Evolutionary conservation across 768 basidiomycete species (phyloP).

Genomic region (Mrakia frigida): DNA sequence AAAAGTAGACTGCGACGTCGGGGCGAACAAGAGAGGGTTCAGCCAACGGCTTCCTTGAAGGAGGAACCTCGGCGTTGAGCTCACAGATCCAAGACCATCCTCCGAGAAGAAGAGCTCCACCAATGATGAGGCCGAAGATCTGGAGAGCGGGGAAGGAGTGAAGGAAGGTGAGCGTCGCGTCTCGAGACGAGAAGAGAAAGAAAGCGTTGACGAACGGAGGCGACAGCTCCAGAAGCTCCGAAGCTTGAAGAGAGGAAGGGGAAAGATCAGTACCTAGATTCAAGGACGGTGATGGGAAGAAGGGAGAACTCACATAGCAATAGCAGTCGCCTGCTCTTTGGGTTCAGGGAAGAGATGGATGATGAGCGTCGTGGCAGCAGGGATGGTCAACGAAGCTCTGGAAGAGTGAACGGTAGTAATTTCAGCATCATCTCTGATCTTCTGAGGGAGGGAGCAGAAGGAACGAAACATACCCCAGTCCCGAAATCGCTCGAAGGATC

Average conservation of each 20-base stretch:
- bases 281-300: too few relatives aligned
- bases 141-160: conserved; percentile 40
- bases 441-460: too few relatives aligned
- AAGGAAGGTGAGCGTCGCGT: conserved; percentile 25
- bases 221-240: conserved; percentile 30
- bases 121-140: conserved; percentile 28
- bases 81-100: conserved; percentile 30
- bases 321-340: conserved; percentile 45
- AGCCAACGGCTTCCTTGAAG: not conserved
- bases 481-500: conserved; percentile 41
- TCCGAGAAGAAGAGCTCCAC: conserved; percentile 33
- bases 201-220: not conserved
- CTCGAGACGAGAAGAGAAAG: conserved; percentile 23
- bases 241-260: not conserved
- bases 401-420: not conserved
- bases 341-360: conserved; percentile 54
- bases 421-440: too few relatives aligned
- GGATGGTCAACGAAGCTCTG: not conserved
- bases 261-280: too few relatives aligned
- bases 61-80: not conserved
- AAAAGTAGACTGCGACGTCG: conserved; percentile 19
- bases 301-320: not conserved
- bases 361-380: conserved; percentile 46
- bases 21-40: not conserved
- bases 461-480: conserved; percentile 34